Percentiles rank a stretch among this genome's conserved stretches.
These are phyloP conservation scores for Trapa incisa DNA, from an alignment of 345 rosid genomes.

Conservation along the genomic window DNA sequence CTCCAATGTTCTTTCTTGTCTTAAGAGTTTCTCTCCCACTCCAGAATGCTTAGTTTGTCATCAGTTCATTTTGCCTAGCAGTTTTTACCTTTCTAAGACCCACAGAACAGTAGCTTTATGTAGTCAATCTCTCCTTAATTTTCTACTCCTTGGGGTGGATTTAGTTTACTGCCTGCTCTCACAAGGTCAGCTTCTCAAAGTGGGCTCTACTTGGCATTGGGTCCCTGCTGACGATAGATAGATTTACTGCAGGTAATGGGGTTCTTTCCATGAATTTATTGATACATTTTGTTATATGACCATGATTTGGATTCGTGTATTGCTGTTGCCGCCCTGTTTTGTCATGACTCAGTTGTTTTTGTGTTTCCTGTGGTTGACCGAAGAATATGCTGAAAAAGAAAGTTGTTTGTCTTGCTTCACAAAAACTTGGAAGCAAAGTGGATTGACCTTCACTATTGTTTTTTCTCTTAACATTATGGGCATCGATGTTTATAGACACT, in stretches of 20 bases:
- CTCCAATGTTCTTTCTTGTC: constrained; percentile 22
- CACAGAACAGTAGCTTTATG: constrained; percentile 1
- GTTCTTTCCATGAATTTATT: neutral
- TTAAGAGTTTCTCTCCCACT: too few relatives aligned
- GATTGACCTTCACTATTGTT: neutral
- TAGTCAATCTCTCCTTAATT: constrained; percentile 5
- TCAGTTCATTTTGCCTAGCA: neutral
- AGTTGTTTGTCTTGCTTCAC: neutral
- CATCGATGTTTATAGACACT: too few relatives aligned
- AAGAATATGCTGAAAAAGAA: neutral
- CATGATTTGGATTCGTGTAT: neutral
- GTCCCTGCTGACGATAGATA: too few relatives aligned
- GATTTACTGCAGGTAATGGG: neutral
- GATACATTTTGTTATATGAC: neutral
- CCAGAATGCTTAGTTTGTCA: too few relatives aligned
- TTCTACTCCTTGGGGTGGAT: neutral
- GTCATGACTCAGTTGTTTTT: neutral
- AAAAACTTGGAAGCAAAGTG: neutral
- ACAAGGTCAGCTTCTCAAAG: too few relatives aligned
- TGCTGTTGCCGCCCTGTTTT: neutral
- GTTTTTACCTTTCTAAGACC: neutral
- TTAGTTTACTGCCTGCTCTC: neutral
- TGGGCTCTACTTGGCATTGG: constrained; percentile 2
- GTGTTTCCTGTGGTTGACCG: neutral
- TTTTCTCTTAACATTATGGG: neutral